Evolutionary conservation across 208 protist genomes (phyloP).

Genomic region (Crithidia bombi): DNA sequence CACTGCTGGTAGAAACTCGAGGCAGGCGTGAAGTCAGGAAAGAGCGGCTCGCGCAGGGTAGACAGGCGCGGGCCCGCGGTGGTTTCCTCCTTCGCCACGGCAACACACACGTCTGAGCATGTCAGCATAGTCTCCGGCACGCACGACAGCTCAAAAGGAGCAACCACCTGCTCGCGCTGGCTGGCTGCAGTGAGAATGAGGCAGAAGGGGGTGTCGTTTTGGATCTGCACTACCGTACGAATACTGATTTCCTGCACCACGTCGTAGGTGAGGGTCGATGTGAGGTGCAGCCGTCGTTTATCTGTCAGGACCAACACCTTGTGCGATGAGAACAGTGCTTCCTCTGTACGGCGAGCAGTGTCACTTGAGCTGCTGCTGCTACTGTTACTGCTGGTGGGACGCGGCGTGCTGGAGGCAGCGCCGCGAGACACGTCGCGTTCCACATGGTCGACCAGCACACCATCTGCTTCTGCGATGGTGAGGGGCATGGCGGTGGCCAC

Average conservation of each 20-base stretch:
- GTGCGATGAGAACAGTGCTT: conserved; percentile 20
- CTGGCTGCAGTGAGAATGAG: conserved; percentile 24
- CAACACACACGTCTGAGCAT: conserved; percentile 28
- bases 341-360: background rate
- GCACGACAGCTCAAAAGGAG: conserved; percentile 28
- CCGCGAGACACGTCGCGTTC: conserved; percentile 16
- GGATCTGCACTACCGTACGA: conserved; percentile 33
- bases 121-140: conserved; percentile 36
- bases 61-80: background rate
- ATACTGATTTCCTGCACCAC: conserved; percentile 18
- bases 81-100: background rate
- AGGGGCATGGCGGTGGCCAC: conserved; percentile 3
- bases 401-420: background rate
- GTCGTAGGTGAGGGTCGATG: conserved; percentile 11
- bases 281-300: conserved; percentile 34
- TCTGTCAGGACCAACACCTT: conserved; percentile 20
- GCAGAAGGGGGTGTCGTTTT: conserved; percentile 33
- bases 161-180: conserved; percentile 19
- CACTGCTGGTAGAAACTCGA: conserved; percentile 23
- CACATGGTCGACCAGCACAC: conserved; percentile 27
- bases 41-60: conserved; percentile 31
- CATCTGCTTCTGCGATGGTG: conserved; percentile 21
- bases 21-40: conserved; percentile 21
- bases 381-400: background rate
- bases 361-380: background rate